phyloP scores from a whole-genome alignment of 2,329 filamentous ascomycete genomes.

The Colletotrichum sp. region DNA sequence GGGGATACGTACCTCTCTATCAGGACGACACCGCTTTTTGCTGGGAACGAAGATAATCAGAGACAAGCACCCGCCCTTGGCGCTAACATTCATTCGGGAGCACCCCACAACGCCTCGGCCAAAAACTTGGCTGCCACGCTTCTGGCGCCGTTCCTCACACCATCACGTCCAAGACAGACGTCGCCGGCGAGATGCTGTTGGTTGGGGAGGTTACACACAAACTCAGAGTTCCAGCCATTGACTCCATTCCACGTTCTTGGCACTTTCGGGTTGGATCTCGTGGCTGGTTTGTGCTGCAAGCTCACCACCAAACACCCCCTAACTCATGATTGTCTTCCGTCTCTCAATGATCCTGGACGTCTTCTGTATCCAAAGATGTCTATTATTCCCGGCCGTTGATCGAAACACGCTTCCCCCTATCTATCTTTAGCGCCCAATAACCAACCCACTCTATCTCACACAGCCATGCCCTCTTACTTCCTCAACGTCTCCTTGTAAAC shows the following conservation, averaged over 20 bases:
- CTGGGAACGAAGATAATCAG: background rate
- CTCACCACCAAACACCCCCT: background rate
- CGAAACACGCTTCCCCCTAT: background rate
- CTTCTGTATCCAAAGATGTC: background rate
- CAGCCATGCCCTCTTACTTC: background rate
- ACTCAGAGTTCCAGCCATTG: background rate
- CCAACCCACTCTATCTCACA: background rate
- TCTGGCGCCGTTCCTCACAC: background rate
- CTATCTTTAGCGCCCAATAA: background rate
- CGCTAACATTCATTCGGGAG: background rate
- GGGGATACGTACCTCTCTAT: background rate
- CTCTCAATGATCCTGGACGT: background rate
- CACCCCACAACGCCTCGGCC: background rate
- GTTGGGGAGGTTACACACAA: background rate
- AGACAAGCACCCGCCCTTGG: background rate
- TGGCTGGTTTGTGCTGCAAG: background rate
- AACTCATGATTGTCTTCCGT: background rate
- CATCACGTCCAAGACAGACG: background rate
- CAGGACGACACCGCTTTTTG: fast-evolving
- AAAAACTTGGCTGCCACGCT: conserved; percentile 9
- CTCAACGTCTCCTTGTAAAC: conserved; percentile 1
- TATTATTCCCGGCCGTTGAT: background rate
- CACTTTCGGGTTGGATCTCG: background rate
- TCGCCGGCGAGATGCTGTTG: background rate
- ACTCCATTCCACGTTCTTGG: background rate